phyloP scores from a whole-genome alignment of 768 basidiomycete species.

The Agrocybe praecox region DNA sequence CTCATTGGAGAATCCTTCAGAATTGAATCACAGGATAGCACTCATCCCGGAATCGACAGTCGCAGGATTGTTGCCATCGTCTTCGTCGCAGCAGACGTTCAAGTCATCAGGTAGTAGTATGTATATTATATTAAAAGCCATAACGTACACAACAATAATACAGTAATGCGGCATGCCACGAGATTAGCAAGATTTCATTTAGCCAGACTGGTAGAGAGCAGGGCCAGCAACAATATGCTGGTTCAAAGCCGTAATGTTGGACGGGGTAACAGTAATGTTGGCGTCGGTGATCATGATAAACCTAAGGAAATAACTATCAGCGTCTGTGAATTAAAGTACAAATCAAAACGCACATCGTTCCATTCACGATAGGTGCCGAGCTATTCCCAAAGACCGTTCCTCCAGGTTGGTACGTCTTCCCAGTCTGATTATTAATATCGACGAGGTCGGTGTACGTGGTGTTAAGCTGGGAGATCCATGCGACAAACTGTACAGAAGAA shows the following conservation, averaged over 20 bases:
- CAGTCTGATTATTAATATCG: conserved; percentile 42
- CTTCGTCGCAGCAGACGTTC: conserved; percentile 50
- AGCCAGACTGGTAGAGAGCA: conserved; percentile 49
- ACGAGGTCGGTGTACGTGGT: conserved; percentile 55
- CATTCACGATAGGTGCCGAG: conserved; percentile 48
- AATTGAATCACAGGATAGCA: conserved; percentile 18
- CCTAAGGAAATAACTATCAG: no score
- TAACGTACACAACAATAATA: no score
- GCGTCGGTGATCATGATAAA: conserved; percentile 54
- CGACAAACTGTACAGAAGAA: conserved; percentile 38
- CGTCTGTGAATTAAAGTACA: no score
- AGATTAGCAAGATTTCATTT: conserved; percentile 19
- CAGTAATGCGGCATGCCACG: no score
- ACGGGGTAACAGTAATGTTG: conserved; percentile 56
- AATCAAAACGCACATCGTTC: conserved; percentile 51
- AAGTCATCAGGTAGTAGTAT: background rate
- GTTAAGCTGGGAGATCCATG: conserved; percentile 66
- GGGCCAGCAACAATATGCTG: conserved; percentile 59
- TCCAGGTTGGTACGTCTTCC: conserved; percentile 49
- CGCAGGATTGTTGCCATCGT: conserved; percentile 49
- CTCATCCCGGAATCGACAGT: conserved; percentile 33
- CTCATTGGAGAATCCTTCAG: conserved; percentile 9
- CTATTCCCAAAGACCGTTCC: conserved; percentile 43
- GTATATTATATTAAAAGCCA: no score
- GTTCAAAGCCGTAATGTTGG: conserved; percentile 55